phyloP scores from a whole-genome alignment of 148 eudicot genomes.

The Rheum nobile region DNA sequence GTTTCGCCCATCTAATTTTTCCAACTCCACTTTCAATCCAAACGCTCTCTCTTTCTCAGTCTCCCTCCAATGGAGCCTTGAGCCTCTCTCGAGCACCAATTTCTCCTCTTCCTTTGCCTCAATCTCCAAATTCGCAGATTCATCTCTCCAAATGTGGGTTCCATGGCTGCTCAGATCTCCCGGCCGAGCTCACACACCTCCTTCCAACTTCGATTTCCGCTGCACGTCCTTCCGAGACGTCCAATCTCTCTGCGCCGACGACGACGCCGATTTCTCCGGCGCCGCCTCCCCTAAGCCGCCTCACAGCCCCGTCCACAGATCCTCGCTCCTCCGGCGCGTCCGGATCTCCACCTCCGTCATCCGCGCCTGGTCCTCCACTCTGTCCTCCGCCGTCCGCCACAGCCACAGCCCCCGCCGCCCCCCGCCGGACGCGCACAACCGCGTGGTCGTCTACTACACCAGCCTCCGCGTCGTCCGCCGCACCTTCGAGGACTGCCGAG shows the following conservation, averaged over 20 bases:
- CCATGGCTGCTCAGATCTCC: constrained; percentile 26
- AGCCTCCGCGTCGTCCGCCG: constrained; percentile 26
- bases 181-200: constrained; percentile 6
- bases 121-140: neutral
- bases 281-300: neutral
- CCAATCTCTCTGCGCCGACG: constrained; percentile 11
- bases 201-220: neutral
- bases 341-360: constrained; percentile 5
- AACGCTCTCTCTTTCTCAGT: neutral
- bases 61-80: neutral
- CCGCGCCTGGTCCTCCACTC: constrained; percentile 20
- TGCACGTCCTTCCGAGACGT: constrained; percentile 21
- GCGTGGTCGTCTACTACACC: constrained; percentile 33
- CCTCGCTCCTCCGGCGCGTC: constrained; percentile 27
- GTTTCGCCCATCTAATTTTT: neutral
- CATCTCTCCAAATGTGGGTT: constrained; percentile 31
- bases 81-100: neutral
- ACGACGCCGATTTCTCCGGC: neutral
- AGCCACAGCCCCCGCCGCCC: neutral
- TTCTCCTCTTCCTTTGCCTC: neutral
- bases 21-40: neutral
- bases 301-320: neutral
- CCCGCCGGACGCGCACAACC: constrained; percentile 17
- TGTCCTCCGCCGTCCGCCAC: neutral
- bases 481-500: constrained; percentile 36